A percentile compares a stretch with the other conserved stretches of the same genome.
Evolutionary conservation across 2,329 filamentous ascomycete species (phyloP).

Genomic region (Pestalotiopsis sp.): DNA sequence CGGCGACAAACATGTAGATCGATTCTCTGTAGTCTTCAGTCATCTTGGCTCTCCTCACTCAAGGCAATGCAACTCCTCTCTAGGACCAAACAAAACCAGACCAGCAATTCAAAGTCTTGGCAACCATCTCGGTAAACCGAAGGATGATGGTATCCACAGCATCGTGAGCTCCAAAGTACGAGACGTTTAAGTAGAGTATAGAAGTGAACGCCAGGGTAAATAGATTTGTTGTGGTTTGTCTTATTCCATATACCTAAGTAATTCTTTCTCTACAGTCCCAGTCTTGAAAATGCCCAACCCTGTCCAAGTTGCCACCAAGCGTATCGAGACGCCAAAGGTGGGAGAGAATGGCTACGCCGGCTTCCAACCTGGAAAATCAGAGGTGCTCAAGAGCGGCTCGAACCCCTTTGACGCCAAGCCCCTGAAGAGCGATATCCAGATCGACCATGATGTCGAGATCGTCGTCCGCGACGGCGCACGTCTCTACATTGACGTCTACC

Average conservation of each 20-base stretch:
- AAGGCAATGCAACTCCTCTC: not conserved
- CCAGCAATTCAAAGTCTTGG: not conserved
- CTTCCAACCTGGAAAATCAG: slow-evolving; percentile 36
- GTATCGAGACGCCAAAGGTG: slow-evolving; percentile 30
- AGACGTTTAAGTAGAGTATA: not conserved
- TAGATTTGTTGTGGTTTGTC: not conserved
- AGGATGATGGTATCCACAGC: not conserved
- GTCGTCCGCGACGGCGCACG: slow-evolving; percentile 43
- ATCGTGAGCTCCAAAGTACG: not conserved
- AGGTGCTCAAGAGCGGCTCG: slow-evolving; percentile 40
- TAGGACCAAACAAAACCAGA: not conserved
- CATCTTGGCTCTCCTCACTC: not conserved
- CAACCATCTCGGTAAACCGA: not conserved
- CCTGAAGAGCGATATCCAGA: slow-evolving; percentile 38
- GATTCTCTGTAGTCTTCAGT: not conserved
- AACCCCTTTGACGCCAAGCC: slow-evolving; percentile 37
- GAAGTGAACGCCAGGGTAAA: not conserved
- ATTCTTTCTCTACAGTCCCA: not conserved
- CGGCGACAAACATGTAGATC: not conserved
- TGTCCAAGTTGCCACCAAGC: slow-evolving; percentile 22
- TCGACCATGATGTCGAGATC: slow-evolving; percentile 49
- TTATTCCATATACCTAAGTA: not conserved
- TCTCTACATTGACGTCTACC: slow-evolving; percentile 48
- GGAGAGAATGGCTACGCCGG: slow-evolving; percentile 44
- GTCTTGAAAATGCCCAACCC: slow-evolving; percentile 18